These are phyloP conservation scores for Leishmania arabica DNA, from an alignment of 208 protist species.

Conservation along the genomic window DNA sequence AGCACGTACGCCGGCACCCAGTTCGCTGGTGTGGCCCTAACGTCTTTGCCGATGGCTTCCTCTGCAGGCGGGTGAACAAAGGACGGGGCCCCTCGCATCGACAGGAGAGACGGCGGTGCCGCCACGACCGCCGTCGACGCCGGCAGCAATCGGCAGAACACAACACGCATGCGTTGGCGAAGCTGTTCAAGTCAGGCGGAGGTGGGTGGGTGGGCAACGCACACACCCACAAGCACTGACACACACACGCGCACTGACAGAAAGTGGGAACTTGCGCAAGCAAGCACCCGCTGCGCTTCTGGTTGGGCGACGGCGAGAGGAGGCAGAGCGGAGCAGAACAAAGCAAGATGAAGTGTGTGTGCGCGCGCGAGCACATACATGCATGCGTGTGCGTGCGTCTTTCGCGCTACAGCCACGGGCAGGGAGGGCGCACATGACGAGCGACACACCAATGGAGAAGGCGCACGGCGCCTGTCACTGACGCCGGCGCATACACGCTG, in stretches of 20 bases:
- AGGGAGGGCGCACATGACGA: neutral
- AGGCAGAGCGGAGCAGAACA: neutral
- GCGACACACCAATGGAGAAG: neutral
- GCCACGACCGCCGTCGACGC: neutral
- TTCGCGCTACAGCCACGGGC: neutral
- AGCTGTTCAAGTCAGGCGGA: neutral
- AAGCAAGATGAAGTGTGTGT: neutral
- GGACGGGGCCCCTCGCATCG: slow-evolving; percentile 67
- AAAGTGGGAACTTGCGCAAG: neutral
- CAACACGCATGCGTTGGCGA: neutral
- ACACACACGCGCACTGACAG: neutral
- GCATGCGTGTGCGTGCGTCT: neutral
- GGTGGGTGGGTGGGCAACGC: neutral
- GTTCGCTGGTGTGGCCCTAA: slow-evolving; percentile 62
- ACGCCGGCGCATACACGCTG: neutral
- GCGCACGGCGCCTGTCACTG: neutral
- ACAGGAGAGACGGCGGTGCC: slow-evolving; percentile 45
- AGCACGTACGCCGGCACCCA: slow-evolving; percentile 80
- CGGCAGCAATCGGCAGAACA: slow-evolving; percentile 1
- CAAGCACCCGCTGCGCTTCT: neutral
- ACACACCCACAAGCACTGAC: neutral
- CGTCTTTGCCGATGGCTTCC: slow-evolving; percentile 70
- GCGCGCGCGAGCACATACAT: neutral
- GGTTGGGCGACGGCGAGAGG: neutral
- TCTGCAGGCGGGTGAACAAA: slow-evolving; percentile 63